A percentile compares a stretch with the other conserved stretches of the same genome.
These are phyloP conservation scores for Calonectria multiphialidica DNA, from an alignment of 2,329 filamentous ascomycete species.

Conservation along the genomic window DNA sequence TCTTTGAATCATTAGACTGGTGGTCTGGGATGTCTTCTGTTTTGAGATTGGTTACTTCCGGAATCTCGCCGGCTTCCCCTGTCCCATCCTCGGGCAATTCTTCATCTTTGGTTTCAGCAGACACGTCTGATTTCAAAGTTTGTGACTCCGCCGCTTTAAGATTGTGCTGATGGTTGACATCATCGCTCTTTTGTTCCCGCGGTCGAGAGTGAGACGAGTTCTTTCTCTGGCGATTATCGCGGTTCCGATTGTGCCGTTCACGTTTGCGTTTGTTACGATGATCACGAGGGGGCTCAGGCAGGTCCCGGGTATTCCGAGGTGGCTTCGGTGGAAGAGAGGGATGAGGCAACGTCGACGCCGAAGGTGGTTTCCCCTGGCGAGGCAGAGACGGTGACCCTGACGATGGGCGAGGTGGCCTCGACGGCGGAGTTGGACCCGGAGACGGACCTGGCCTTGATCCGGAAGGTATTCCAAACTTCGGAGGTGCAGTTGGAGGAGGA, in stretches of 20 bases:
- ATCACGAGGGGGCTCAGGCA: constrained; percentile 44
- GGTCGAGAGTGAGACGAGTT: constrained; percentile 32
- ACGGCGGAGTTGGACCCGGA: constrained; percentile 22
- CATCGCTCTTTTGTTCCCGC: constrained; percentile 42
- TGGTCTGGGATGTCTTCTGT: constrained; percentile 22
- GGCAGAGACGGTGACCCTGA: constrained; percentile 32
- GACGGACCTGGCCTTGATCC: constrained; percentile 31
- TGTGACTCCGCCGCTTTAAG: constrained; percentile 16
- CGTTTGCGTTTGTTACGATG: constrained; percentile 46
- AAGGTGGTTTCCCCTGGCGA: constrained; percentile 29
- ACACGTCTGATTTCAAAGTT: constrained; percentile 34
- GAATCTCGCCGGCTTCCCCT: neutral
- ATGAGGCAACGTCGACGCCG: constrained; percentile 27
- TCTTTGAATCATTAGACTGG: constrained; percentile 18
- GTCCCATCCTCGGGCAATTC: neutral
- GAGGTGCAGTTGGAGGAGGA: constrained; percentile 34
- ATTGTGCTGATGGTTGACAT: constrained; percentile 26
- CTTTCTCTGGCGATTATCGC: constrained; percentile 46
- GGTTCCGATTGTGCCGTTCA: constrained; percentile 48
- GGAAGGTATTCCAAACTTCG: constrained; percentile 31
- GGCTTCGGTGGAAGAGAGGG: constrained; percentile 50
- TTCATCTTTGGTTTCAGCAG: constrained; percentile 37
- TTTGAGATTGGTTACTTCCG: constrained; percentile 23
- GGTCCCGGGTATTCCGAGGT: constrained; percentile 43
- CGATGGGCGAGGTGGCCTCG: constrained; percentile 2